A percentile compares a stretch with the other conserved stretches of the same genome.
phyloP scores from a whole-genome alignment of 2,329 filamentous ascomycete species.

The Pyrenochaeta sp. region DNA sequence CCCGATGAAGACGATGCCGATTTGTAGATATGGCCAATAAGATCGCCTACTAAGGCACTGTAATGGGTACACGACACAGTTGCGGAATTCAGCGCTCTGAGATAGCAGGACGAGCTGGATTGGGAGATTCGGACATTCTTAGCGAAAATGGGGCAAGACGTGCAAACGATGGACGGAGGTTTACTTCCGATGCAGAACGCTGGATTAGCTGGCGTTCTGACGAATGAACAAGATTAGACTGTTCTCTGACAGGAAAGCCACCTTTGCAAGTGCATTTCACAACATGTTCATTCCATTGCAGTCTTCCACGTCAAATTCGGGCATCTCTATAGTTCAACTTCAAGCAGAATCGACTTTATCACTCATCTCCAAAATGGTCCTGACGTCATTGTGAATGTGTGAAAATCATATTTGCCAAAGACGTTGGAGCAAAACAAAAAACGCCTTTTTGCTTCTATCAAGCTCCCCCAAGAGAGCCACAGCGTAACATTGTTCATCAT shows the following conservation, averaged over 20 bases:
- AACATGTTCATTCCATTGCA: no score
- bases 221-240: conserved; percentile 42
- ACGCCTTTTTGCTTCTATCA: conserved; percentile 1
- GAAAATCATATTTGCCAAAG: background rate
- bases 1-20: conserved; percentile 91
- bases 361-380: background rate
- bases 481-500: no score
- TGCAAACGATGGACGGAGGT: conserved; percentile 29
- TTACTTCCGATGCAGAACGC: conserved; percentile 33
- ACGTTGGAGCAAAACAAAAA: background rate
- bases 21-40: conserved; percentile 55
- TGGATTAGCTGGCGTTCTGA: conserved; percentile 45
- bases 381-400: no score
- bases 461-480: background rate
- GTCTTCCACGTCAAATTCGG: no score
- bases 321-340: no score
- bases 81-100: conserved; percentile 33
- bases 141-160: conserved; percentile 35
- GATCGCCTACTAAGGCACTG: conserved; percentile 29
- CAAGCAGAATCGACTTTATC: no score
- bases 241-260: conserved; percentile 1
- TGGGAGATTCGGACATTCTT: conserved; percentile 38
- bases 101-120: conserved; percentile 25
- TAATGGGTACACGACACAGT: conserved; percentile 40
- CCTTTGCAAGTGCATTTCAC: background rate